Conservation (phyloP, 2,329 filamentous ascomycete genomes). For the Cryphonectria nitschkei region DNA sequence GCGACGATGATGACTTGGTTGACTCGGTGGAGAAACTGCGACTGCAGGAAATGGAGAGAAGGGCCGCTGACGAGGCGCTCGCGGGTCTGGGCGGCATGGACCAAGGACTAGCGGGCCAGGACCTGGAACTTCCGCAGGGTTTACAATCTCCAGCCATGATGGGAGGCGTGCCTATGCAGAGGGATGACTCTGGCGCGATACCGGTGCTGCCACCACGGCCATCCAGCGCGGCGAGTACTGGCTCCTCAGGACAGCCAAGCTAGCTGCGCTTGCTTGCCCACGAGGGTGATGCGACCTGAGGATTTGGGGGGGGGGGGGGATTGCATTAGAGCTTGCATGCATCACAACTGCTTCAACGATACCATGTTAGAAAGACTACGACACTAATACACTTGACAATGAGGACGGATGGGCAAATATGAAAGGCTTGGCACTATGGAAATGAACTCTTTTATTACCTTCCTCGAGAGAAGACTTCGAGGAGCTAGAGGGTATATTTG, state of each 20-base stretch:
- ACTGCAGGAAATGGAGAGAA: conserved; percentile 53
- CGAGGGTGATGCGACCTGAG: not conserved
- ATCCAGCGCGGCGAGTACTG: conserved; percentile 46
- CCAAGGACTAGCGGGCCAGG: conserved; percentile 23
- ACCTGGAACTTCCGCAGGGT: conserved; percentile 32
- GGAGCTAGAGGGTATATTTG: not conserved
- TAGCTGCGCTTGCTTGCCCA: conserved; percentile 8
- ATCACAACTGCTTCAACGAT: conserved; percentile 14
- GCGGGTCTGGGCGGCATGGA: conserved; percentile 28
- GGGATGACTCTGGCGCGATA: conserved; percentile 38
- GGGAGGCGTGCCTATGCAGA: conserved; percentile 50
- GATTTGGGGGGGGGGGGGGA: not conserved
- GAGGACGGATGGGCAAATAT: not conserved
- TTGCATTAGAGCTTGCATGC: conserved; percentile 11
- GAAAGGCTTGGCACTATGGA: not conserved
- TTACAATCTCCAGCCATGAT: conserved; percentile 37
- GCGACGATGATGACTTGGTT: conserved; percentile 67
- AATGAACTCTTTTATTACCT: not conserved
- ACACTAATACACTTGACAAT: not conserved
- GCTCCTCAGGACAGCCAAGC: conserved; percentile 37
- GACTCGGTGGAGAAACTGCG: conserved; percentile 64
- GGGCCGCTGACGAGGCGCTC: conserved; percentile 46
- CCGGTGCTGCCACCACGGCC: conserved; percentile 46
- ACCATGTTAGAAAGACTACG: conserved; percentile 2
- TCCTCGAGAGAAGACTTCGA: not conserved